These are phyloP conservation scores for Lathyrus sativus DNA, from an alignment of 306 rosid species.

Conservation along the genomic window DNA sequence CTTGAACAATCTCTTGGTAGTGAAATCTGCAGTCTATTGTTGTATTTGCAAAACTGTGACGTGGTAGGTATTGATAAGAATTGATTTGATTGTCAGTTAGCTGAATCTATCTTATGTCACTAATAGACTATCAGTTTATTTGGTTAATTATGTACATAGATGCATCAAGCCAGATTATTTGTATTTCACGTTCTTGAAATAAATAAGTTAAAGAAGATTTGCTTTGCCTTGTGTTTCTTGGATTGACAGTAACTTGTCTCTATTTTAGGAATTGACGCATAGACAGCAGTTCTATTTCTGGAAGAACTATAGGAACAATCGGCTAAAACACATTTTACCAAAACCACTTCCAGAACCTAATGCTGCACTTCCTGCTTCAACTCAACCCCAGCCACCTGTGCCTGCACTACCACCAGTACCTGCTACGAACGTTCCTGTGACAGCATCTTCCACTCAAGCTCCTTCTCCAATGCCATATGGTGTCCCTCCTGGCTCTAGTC, in stretches of 20 bases:
- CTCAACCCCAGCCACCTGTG: conserved; percentile 53
- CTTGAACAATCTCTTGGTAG: not conserved
- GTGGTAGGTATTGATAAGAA: conserved; percentile 1
- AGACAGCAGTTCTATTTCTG: conserved; percentile 97
- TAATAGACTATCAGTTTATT: not conserved
- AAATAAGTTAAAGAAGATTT: conserved; percentile 12
- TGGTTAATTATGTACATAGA: not conserved
- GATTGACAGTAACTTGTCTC: conserved; percentile 25
- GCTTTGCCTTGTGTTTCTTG: conserved; percentile 25
- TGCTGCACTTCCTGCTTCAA: conserved; percentile 55
- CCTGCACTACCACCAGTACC: conserved; percentile 60
- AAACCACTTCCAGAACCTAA: conserved; percentile 77
- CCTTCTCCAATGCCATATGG: conserved; percentile 83
- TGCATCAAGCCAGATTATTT: conserved; percentile 25
- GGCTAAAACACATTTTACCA: conserved; percentile 87
- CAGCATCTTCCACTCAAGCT: conserved; percentile 60
- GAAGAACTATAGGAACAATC: conserved; percentile 93
- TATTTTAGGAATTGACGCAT: conserved; percentile 80
- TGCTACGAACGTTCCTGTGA: conserved; percentile 47
- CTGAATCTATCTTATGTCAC: not conserved
- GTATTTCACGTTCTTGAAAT: conserved; percentile 6
- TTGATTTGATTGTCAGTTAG: not conserved
- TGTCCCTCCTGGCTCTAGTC: conserved; percentile 60
- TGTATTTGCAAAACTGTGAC: not conserved
- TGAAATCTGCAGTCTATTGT: conserved; percentile 10